These are phyloP conservation scores for Leishmania turanica DNA, from an alignment of 208 protist species.

Conservation along the genomic window DNA sequence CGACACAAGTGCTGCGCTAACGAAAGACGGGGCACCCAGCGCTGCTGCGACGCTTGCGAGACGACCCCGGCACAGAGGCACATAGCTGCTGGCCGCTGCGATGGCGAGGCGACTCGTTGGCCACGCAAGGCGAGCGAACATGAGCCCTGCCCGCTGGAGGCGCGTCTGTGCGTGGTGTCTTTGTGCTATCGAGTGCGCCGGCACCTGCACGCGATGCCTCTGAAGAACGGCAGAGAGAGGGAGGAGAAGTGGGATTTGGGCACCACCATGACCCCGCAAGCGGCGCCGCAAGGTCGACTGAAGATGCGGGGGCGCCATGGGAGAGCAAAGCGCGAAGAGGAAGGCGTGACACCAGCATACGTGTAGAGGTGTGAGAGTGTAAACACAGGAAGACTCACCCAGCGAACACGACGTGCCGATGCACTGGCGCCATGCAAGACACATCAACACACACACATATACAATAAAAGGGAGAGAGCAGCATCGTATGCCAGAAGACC, in stretches of 20 bases:
- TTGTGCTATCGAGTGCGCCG: background rate
- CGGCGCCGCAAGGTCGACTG: background rate
- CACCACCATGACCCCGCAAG: background rate
- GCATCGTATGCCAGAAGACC: background rate
- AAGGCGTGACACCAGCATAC: background rate
- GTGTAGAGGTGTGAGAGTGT: background rate
- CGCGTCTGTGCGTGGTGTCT: conserved; percentile 1
- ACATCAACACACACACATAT: background rate
- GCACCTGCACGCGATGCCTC: background rate
- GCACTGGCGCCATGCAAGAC: background rate
- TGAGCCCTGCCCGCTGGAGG: background rate
- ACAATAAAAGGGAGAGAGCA: background rate
- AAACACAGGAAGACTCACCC: background rate
- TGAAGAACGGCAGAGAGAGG: background rate
- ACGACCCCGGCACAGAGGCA: background rate
- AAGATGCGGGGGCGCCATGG: background rate
- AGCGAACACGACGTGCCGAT: background rate
- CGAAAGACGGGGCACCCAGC: background rate
- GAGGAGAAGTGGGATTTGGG: background rate
- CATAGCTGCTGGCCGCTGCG: background rate
- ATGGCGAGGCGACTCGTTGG: background rate
- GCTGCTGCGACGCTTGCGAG: conserved; percentile 1
- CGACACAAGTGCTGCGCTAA: background rate
- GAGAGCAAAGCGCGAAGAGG: background rate
- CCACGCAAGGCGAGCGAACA: background rate